phyloP scores from a whole-genome alignment of 2,329 filamentous ascomycete genomes.

The Aureobasidium lini region DNA sequence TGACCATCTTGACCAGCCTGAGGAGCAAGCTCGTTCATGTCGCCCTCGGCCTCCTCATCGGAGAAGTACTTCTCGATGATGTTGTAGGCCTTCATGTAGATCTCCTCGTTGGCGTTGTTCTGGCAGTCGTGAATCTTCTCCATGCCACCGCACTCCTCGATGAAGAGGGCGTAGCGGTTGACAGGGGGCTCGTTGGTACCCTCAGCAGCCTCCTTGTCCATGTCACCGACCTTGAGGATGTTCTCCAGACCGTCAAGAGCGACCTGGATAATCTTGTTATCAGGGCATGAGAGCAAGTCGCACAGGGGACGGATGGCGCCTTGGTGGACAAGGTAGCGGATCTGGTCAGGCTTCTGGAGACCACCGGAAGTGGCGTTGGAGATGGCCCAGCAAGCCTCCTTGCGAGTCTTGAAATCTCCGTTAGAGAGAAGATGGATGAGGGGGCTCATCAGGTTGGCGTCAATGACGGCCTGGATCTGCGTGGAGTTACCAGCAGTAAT shows the following conservation, averaged over 20 bases:
- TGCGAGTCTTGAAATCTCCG: constrained; percentile 96
- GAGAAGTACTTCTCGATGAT: constrained; percentile 99
- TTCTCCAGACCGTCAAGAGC: constrained; percentile 97
- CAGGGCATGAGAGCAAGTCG: constrained; percentile 88
- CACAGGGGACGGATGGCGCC: constrained; percentile 97
- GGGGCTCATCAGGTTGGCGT: constrained; percentile 93
- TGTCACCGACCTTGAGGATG: constrained; percentile 97
- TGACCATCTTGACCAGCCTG: constrained; percentile 64
- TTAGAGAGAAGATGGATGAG: constrained; percentile 94
- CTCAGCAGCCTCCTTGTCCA: constrained; percentile 87
- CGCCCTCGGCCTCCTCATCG: constrained; percentile 81
- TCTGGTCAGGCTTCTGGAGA: constrained; percentile 97
- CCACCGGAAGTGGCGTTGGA: constrained; percentile 97
- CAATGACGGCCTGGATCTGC: constrained; percentile 94
- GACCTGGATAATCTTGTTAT: constrained; percentile 99
- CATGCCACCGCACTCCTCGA: constrained; percentile 98
- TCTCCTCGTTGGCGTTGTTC: constrained; percentile 99
- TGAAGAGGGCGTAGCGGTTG: constrained; percentile 96
- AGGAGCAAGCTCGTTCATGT: constrained; percentile 74
- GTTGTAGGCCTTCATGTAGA: constrained; percentile 99
- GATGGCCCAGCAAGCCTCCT: constrained; percentile 99
- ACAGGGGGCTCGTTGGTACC: constrained; percentile 65
- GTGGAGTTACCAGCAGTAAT: constrained; percentile 96
- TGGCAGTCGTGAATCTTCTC: constrained; percentile 99
- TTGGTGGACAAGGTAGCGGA: constrained; percentile 84